Evolutionary conservation across 2,329 filamentous ascomycete genomes (phyloP), one percentile per base, ranked within the genome.

Genomic region (Exophiala dermatitidis): DNA sequence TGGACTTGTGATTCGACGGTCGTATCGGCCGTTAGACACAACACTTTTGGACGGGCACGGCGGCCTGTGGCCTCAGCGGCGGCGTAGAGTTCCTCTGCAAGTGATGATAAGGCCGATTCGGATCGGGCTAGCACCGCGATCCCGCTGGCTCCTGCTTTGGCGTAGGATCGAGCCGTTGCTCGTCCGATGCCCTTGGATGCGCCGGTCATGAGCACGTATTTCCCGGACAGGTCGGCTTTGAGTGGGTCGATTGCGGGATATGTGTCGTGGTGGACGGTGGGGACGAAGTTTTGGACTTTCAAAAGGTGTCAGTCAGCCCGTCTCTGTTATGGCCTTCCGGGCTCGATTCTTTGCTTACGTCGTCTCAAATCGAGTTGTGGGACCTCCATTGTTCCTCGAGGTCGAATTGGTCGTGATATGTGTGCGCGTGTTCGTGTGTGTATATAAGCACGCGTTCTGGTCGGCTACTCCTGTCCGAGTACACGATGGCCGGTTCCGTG

Each of bases 81-180:
- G 5, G 38, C 19, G 19, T 41, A 10, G 5, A 41, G n/a, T 28
- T 41, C 38, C 26, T 12, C 6, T 6, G 28, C 38, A 41, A 41
- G 19, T 4, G 38, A 41, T 9, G 38, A 41, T 26, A 41, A 5
- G 38, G 67, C 60, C 3, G 78, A 66, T 10, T 67, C 61, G 2
- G 74, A 77, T 30, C 81, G 75, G 0, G 79, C 80, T 3, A 68
- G 73, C 8, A 84, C 67, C 8, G 75, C 76, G 50, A 85, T 79
- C 46, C 60, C 65, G 8, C 69, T 69, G 2, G 66, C 67, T 2
- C 70, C 70, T 8, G 69, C 67, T 44, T 54, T 50, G 5, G 63
- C 65, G 38, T 59, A 66, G 6, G 63, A 60, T 32, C 65, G 64
- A 5, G 67, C 68, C 26, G 69, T 69, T 33, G 64, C 65, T 44